Conservation (phyloP, 2,329 filamentous ascomycete genomes). For the Neonectria magnoliae region DNA sequence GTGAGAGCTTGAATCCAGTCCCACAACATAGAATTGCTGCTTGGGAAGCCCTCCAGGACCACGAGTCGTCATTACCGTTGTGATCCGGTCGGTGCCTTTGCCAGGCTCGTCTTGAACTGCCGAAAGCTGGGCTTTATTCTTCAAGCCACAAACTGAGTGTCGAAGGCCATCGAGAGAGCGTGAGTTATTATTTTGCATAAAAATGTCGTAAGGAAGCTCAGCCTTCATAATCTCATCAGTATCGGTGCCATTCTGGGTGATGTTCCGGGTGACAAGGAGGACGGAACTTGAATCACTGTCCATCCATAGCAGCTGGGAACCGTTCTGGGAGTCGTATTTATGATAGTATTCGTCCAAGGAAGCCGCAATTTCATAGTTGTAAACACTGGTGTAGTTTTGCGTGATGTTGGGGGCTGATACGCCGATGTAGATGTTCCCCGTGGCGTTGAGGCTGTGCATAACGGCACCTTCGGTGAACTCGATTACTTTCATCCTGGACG, state of each 20-base stretch:
- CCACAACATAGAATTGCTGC: conserved; percentile 86
- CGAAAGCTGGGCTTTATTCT: conserved; percentile 70
- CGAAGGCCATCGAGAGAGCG: conserved; percentile 73
- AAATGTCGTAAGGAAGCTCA: conserved; percentile 77
- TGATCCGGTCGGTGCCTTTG: conserved; percentile 57
- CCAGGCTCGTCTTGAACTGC: conserved; percentile 61
- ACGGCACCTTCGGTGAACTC: conserved; percentile 76
- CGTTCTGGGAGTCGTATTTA: conserved; percentile 58
- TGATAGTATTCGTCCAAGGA: conserved; percentile 86
- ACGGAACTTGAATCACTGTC: conserved; percentile 86
- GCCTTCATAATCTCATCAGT: conserved; percentile 64
- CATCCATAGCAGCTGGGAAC: conserved; percentile 75
- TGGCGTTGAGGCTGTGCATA: conserved; percentile 69
- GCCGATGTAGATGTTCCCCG: conserved; percentile 78
- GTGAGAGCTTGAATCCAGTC: conserved; percentile 74
- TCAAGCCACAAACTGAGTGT: conserved; percentile 85
- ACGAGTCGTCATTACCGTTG: conserved; percentile 74
- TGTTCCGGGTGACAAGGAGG: conserved; percentile 79
- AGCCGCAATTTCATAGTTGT: conserved; percentile 83
- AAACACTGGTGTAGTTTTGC: conserved; percentile 69
- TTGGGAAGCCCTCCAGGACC: conserved; percentile 76
- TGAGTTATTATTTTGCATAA: conserved; percentile 72
- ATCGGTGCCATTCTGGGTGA: conserved; percentile 67
- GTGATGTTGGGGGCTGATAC: conserved; percentile 76
- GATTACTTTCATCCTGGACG: conserved; percentile 43